Percentiles rank a stretch among this genome's conserved stretches.
Evolutionary conservation across 768 basidiomycete genomes (phyloP).

Genomic region (Pleurotus citrinopileatus): DNA sequence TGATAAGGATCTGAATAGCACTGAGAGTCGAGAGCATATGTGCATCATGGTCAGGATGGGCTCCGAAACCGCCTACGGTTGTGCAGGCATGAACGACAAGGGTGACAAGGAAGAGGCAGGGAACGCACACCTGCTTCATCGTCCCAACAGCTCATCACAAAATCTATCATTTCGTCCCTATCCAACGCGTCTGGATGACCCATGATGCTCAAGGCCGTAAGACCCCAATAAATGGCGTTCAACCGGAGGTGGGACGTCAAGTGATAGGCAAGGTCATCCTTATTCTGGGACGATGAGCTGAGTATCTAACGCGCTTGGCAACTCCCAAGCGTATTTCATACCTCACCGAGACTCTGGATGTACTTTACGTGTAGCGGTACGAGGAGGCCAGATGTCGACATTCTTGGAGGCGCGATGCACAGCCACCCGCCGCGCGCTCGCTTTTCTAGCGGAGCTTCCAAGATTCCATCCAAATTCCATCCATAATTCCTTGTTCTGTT

Average conservation of each 20-base stretch:
- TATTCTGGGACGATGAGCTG: too few species aligned
- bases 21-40: slow-evolving; percentile 86
- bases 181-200: slow-evolving; percentile 74
- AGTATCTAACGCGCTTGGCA: too few species aligned
- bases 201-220: slow-evolving; percentile 85
- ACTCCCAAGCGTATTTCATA: too few species aligned
- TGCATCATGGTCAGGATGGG: slow-evolving; percentile 91
- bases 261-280: slow-evolving; percentile 85
- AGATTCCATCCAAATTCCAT: too few species aligned
- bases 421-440: not conserved
- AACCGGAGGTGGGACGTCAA: slow-evolving; percentile 90
- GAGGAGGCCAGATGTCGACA: slow-evolving; percentile 23
- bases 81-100: slow-evolving; percentile 1
- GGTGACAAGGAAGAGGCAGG: not conserved
- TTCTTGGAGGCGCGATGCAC: not conserved
- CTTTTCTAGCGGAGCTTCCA: not conserved
- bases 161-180: slow-evolving; percentile 80
- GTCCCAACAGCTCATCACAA: slow-evolving; percentile 95
- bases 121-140: slow-evolving; percentile 66
- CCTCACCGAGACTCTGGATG: slow-evolving; percentile 73
- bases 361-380: slow-evolving; percentile 68
- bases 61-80: slow-evolving; percentile 78
- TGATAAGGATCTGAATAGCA: slow-evolving; percentile 88
- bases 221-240: slow-evolving; percentile 97
- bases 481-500: too few species aligned